phyloP scores from a whole-genome alignment of 768 basidiomycete genomes.

The Mycena maculata region DNA sequence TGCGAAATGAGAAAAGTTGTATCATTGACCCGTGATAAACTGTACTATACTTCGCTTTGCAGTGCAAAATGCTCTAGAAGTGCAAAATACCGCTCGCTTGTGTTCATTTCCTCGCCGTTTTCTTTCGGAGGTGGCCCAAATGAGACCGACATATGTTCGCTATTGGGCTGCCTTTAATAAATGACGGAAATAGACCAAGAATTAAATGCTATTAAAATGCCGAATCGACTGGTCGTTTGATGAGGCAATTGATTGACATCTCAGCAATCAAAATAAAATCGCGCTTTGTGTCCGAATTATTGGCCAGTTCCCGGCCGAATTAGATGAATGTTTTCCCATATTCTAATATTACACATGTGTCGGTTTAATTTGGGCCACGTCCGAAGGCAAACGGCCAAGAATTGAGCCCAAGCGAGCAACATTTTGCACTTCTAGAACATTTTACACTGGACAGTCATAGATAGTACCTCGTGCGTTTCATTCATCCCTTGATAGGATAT shows the following conservation, averaged over 20 bases:
- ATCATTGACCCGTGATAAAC: too few relatives aligned
- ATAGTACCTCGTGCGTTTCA: too few relatives aligned
- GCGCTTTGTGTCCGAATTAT: neutral
- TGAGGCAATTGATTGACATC: neutral
- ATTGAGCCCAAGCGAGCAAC: neutral
- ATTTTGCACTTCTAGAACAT: too few relatives aligned
- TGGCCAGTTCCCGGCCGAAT: neutral
- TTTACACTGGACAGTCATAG: neutral
- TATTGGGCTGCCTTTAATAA: neutral
- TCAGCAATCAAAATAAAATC: neutral
- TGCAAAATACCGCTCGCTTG: neutral
- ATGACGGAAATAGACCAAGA: neutral
- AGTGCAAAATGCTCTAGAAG: neutral
- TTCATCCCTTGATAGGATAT: too few relatives aligned
- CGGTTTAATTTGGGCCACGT: neutral
- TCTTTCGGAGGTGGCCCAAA: neutral
- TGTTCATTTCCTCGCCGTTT: neutral
- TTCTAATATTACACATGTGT: neutral
- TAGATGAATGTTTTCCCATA: neutral
- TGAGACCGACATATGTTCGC: too few relatives aligned
- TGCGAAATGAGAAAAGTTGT: too few relatives aligned
- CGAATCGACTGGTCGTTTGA: neutral
- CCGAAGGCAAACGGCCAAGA: constrained; percentile 1
- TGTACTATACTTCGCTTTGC: neutral
- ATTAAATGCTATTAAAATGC: neutral